Evolutionary conservation across 805 yeast species (phyloP).

Genomic region (Kodamaea fukazawae): DNA sequence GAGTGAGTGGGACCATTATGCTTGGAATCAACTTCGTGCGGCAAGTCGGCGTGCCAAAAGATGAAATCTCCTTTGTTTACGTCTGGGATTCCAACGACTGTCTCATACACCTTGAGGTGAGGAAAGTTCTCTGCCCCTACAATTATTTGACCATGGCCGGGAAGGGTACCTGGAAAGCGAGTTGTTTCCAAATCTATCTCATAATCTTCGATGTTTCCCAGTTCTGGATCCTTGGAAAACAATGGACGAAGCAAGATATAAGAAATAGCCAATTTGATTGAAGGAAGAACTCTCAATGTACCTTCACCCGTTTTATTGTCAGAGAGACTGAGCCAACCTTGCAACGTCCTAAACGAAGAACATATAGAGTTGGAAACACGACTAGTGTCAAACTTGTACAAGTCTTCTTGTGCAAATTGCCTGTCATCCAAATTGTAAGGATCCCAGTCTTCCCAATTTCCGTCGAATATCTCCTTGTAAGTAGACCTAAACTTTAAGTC

Average conservation of each 20-base stretch:
- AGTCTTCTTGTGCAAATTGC: constrained; percentile 29
- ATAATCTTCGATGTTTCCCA: constrained; percentile 18
- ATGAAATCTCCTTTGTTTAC: constrained; percentile 44
- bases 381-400: constrained; percentile 22
- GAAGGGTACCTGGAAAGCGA: constrained; percentile 38
- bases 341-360: constrained; percentile 39
- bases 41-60: constrained; percentile 43
- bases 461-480: constrained; percentile 36
- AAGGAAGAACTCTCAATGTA: constrained; percentile 36
- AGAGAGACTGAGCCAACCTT: constrained; percentile 44
- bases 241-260: constrained; percentile 42
- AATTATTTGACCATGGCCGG: constrained; percentile 35
- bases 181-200: constrained; percentile 30
- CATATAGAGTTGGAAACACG: constrained; percentile 16
- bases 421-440: constrained; percentile 36
- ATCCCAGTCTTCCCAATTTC: constrained; percentile 44
- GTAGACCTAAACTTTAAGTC: constrained; percentile 35
- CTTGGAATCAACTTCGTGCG: constrained; percentile 39
- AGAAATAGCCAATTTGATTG: constrained; percentile 34
- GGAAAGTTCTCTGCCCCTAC: constrained; percentile 29
- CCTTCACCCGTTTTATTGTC: constrained; percentile 38
- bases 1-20: constrained; percentile 35
- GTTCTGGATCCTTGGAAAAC: constrained; percentile 20
- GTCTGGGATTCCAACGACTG: constrained; percentile 35
- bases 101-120: constrained; percentile 27